Conservation (phyloP, 2,329 filamentous ascomycete genomes). For the Aotearoamyces nothofagi region DNA sequence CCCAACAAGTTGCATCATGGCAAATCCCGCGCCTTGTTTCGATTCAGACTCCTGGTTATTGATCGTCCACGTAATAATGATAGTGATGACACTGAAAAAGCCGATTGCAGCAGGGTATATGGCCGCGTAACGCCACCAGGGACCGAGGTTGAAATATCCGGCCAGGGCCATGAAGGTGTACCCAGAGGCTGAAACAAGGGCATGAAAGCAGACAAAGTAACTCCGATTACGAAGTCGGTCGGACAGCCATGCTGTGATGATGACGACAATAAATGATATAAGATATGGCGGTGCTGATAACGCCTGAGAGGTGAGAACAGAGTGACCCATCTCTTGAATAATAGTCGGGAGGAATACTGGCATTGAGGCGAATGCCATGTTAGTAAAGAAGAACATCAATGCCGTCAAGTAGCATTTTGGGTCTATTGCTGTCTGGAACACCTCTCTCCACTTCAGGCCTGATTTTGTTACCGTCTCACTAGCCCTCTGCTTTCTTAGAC, state of each 20-base stretch:
- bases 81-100: conserved; percentile 72
- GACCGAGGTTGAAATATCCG: conserved; percentile 27
- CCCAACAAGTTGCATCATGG: conserved; percentile 62
- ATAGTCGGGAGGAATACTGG: conserved; percentile 81
- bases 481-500: conserved; percentile 32
- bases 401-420: conserved; percentile 63
- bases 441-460: conserved; percentile 37
- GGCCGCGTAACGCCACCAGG: conserved; percentile 49
- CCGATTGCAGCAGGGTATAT: conserved; percentile 67
- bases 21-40: conserved; percentile 61
- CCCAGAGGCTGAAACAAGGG: conserved; percentile 47
- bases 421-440: conserved; percentile 43
- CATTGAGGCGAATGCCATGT: conserved; percentile 77
- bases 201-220: conserved; percentile 51
- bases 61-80: conserved; percentile 78
- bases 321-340: conserved; percentile 61
- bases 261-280: conserved; percentile 54
- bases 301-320: conserved; percentile 52
- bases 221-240: conserved; percentile 50
- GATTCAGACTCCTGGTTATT: conserved; percentile 65
- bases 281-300: conserved; percentile 74
- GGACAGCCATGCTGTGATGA: conserved; percentile 57
- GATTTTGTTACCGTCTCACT: conserved; percentile 6
- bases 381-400: conserved; percentile 73
- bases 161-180: conserved; percentile 46